Conservation (phyloP, 1,139 yeast genomes). For the Magnusiomyces clavatus region DNA sequence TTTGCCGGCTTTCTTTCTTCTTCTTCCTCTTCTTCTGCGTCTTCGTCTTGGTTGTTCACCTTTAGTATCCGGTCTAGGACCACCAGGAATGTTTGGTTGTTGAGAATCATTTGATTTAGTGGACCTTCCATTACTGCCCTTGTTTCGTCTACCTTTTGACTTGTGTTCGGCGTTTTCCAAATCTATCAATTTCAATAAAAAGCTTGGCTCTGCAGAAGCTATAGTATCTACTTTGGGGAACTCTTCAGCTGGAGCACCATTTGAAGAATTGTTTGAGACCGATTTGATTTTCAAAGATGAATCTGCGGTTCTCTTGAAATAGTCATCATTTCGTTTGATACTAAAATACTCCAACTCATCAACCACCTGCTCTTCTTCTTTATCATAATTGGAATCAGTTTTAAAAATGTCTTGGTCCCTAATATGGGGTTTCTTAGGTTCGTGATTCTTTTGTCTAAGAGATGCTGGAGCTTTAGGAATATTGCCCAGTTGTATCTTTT, state of each 20-base stretch:
- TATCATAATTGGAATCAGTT: not conserved
- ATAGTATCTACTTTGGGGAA: not conserved
- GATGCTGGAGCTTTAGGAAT: no score
- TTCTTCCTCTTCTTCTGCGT: not conserved
- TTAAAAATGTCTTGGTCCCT: no score
- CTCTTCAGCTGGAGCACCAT: no score
- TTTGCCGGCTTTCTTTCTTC: not conserved
- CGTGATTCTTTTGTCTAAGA: no score
- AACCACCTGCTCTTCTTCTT: slow-evolving; percentile 1
- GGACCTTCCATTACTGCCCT: not conserved
- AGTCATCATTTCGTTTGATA: not conserved
- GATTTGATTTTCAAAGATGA: no score
- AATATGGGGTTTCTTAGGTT: no score
- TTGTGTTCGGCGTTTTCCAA: slow-evolving; percentile 4
- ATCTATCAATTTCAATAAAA: not conserved
- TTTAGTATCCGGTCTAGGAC: not conserved
- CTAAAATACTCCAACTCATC: slow-evolving; percentile 4
- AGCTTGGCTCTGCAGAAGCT: slow-evolving; percentile 3
- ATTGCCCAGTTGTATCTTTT: no score
- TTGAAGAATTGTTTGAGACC: no score
- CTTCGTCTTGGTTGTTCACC: not conserved
- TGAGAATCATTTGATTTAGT: not conserved
- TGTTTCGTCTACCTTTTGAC: not conserved
- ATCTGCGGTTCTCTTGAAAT: not conserved
- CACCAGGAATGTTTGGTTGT: not conserved